Evolutionary conservation across 331 rosid species (phyloP).

Genomic region (Malus hybrid): DNA sequence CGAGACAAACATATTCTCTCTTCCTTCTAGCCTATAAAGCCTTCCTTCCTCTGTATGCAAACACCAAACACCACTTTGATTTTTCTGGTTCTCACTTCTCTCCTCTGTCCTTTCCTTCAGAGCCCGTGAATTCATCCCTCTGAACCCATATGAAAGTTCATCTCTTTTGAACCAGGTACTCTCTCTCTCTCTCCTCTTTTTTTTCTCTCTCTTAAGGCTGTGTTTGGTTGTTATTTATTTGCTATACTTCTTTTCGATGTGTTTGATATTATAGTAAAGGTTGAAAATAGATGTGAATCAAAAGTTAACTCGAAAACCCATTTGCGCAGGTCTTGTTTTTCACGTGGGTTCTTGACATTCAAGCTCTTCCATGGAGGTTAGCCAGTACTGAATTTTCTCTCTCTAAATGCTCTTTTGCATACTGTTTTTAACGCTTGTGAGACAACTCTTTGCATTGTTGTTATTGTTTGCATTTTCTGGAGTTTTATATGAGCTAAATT

Average conservation of each 20-base stretch:
- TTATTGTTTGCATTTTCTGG: constrained; percentile 8
- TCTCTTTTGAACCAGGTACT: constrained; percentile 34
- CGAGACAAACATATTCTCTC: constrained; percentile 1
- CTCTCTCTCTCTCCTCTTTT: neutral
- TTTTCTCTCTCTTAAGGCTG: neutral
- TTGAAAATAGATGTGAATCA: constrained; percentile 32
- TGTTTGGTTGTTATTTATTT: constrained; percentile 9
- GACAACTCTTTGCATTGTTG: constrained; percentile 21
- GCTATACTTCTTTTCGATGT: constrained; percentile 16
- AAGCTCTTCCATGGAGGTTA: constrained; percentile 32
- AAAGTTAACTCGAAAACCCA: constrained; percentile 37
- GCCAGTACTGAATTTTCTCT: constrained; percentile 22
- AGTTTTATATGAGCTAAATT: constrained; percentile 23
- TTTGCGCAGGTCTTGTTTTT: constrained; percentile 43
- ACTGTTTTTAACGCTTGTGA: constrained; percentile 4
- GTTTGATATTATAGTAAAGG: constrained; percentile 13
- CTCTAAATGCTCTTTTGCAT: constrained; percentile 12
- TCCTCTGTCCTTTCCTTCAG: neutral
- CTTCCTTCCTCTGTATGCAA: constrained; percentile 8
- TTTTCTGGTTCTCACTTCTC: constrained; percentile 13
- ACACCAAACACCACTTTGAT: neutral
- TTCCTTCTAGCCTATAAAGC: neutral
- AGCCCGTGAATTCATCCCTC: constrained; percentile 9
- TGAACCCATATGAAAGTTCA: constrained; percentile 8
- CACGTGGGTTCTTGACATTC: constrained; percentile 35